phyloP scores from a whole-genome alignment of 2,329 filamentous ascomycete species.

The Colletotrichum sp. region DNA sequence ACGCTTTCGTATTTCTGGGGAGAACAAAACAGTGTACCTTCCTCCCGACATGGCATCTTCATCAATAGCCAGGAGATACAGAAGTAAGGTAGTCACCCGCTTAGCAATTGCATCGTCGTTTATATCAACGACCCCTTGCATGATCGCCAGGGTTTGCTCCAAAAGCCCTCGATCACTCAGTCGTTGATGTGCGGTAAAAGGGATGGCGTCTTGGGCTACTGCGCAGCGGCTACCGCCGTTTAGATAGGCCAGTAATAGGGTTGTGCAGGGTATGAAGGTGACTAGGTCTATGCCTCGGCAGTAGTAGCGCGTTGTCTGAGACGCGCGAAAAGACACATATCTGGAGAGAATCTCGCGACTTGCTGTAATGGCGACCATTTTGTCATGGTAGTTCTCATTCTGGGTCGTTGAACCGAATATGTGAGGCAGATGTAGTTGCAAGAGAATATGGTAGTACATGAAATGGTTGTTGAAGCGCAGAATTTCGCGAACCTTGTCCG shows the following conservation, averaged over 20 bases:
- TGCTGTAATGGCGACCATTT: slow-evolving; percentile 40
- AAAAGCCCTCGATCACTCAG: slow-evolving; percentile 43
- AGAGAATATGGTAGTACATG: slow-evolving; percentile 41
- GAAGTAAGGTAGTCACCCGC: slow-evolving; percentile 33
- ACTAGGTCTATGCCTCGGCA: slow-evolving; percentile 38
- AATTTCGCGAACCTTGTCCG: slow-evolving; percentile 19
- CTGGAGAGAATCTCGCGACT: slow-evolving; percentile 41
- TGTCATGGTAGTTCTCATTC: slow-evolving; percentile 4
- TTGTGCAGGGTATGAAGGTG: slow-evolving; percentile 40
- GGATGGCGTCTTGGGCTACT: neutral
- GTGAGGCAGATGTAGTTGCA: slow-evolving; percentile 45
- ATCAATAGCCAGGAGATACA: slow-evolving; percentile 36
- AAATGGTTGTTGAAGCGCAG: slow-evolving; percentile 37
- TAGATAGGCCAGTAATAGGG: slow-evolving; percentile 42
- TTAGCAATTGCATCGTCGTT: slow-evolving; percentile 35
- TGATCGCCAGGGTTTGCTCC: slow-evolving; percentile 38
- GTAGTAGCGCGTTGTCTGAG: slow-evolving; percentile 25
- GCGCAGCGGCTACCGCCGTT: neutral
- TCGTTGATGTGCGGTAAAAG: slow-evolving; percentile 42
- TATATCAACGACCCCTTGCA: slow-evolving; percentile 31
- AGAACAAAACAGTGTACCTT: neutral
- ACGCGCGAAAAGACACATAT: slow-evolving; percentile 35
- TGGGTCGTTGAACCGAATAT: slow-evolving; percentile 28
- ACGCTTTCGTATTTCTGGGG: neutral
- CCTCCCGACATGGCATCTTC: slow-evolving; percentile 25